A percentile compares a stretch with the other conserved stretches of the same genome.
Evolutionary conservation across 768 basidiomycete species (phyloP).

Genomic region (Boletales sp.): DNA sequence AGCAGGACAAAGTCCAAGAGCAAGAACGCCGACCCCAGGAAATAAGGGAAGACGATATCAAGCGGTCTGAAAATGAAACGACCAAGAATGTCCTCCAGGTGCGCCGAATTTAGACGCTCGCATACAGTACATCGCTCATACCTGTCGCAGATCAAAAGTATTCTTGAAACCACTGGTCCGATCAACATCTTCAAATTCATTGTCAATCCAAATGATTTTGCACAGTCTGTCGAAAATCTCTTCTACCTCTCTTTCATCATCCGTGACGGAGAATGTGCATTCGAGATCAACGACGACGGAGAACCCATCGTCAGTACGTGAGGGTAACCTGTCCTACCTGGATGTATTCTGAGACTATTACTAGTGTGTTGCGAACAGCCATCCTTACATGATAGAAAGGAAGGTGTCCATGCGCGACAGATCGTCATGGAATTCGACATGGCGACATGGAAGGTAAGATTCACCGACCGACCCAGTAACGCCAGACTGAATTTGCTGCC

Average conservation of each 20-base stretch:
- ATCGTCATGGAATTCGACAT: slow-evolving; percentile 91
- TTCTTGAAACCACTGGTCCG: slow-evolving; percentile 47
- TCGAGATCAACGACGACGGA: slow-evolving; percentile 63
- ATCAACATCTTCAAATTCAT: slow-evolving; percentile 86
- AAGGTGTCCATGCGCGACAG: slow-evolving; percentile 72
- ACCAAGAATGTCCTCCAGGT: slow-evolving; percentile 80
- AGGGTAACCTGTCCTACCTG: background rate
- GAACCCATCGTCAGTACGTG: slow-evolving; percentile 74
- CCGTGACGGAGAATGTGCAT: slow-evolving; percentile 74
- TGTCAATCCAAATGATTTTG: slow-evolving; percentile 86
- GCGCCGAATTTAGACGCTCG: slow-evolving; percentile 21
- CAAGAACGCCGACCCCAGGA: slow-evolving; percentile 74
- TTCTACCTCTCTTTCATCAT: slow-evolving; percentile 95
- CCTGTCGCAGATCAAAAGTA: slow-evolving; percentile 49
- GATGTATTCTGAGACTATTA: background rate
- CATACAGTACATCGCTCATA: background rate
- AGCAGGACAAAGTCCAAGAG: slow-evolving; percentile 68
- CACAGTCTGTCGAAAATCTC: slow-evolving; percentile 93
- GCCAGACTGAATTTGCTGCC: background rate
- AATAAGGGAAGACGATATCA: slow-evolving; percentile 78
- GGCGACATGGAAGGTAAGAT: slow-evolving; percentile 76
- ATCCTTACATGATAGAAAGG: slow-evolving; percentile 55
- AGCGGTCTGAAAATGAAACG: slow-evolving; percentile 83
- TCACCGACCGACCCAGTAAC: slow-evolving; percentile 12
- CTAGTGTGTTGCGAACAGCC: slow-evolving; percentile 66